Conservation (phyloP, 108 stramenopile genomes). For the Bacterosira constricta region DNA sequence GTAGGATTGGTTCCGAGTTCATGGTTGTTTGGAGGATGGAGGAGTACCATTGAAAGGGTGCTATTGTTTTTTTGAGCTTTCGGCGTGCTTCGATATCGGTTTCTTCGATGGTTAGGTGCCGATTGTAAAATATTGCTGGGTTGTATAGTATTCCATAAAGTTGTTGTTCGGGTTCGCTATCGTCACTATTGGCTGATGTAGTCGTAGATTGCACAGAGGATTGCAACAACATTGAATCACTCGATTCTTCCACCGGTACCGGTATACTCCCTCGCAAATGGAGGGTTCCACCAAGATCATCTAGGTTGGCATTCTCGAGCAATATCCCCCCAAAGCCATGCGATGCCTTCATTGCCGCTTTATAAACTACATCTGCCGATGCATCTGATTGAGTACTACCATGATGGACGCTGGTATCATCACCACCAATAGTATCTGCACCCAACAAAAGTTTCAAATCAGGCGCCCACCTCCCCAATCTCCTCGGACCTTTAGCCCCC, state of each 20-base stretch:
- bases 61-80: constrained; percentile 11
- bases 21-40: constrained; percentile 67
- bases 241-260: neutral
- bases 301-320: constrained; percentile 66
- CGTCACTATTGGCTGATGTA: neutral
- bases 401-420: neutral
- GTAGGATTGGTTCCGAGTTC: constrained; percentile 73
- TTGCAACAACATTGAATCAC: no score
- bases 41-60: constrained; percentile 76
- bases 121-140: constrained; percentile 56
- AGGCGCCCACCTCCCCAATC: constrained; percentile 74
- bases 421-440: neutral
- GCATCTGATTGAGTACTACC: neutral
- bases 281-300: constrained; percentile 59
- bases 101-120: constrained; percentile 1
- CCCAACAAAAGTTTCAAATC: constrained; percentile 31
- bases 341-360: constrained; percentile 13
- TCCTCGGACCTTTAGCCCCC: constrained; percentile 61
- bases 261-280: constrained; percentile 57
- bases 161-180: neutral
- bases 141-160: constrained; percentile 56
- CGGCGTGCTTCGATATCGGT: neutral
- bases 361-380: neutral
- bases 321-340: constrained; percentile 47
- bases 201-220: no score